Conservation (phyloP, 2,329 filamentous ascomycete genomes). For the Acarospora socialis region DNA sequence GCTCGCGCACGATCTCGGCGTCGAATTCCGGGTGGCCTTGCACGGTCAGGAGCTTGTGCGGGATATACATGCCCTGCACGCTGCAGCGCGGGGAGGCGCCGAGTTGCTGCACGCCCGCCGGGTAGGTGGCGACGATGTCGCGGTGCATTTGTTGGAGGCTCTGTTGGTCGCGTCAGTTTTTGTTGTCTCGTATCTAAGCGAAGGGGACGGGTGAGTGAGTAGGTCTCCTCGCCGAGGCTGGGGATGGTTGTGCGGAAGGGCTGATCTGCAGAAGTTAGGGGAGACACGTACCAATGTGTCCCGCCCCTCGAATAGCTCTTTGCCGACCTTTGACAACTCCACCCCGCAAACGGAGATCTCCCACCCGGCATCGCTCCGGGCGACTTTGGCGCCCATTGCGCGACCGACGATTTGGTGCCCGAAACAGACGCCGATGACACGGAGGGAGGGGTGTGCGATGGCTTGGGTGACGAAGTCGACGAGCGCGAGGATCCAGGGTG, state of each 20-base stretch:
- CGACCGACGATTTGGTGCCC: constrained; percentile 74
- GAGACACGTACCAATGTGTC: constrained; percentile 41
- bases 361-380: constrained; percentile 56
- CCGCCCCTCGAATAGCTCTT: constrained; percentile 50
- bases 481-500: constrained; percentile 62
- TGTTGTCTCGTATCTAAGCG: background rate
- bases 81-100: constrained; percentile 52
- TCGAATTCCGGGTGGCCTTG: constrained; percentile 83
- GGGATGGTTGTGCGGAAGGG: too few relatives aligned
- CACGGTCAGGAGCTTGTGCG: constrained; percentile 54
- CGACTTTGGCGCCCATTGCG: constrained; percentile 54
- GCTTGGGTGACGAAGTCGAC: constrained; percentile 52
- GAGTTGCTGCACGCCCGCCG: constrained; percentile 46
- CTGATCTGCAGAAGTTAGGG: background rate
- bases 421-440: constrained; percentile 71
- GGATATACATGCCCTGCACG: constrained; percentile 67
- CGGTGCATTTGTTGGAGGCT: constrained; percentile 75
- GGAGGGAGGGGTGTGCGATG: constrained; percentile 47
- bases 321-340: constrained; percentile 53
- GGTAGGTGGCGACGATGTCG: constrained; percentile 56
- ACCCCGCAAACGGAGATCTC: constrained; percentile 64
- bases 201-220: too few relatives aligned
- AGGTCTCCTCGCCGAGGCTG: too few relatives aligned
- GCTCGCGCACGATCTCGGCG: constrained; percentile 52
- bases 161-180: constrained; percentile 24